These are phyloP conservation scores for Wickerhamiella kazuoi DNA, from an alignment of 805 yeast species.

Conservation along the genomic window DNA sequence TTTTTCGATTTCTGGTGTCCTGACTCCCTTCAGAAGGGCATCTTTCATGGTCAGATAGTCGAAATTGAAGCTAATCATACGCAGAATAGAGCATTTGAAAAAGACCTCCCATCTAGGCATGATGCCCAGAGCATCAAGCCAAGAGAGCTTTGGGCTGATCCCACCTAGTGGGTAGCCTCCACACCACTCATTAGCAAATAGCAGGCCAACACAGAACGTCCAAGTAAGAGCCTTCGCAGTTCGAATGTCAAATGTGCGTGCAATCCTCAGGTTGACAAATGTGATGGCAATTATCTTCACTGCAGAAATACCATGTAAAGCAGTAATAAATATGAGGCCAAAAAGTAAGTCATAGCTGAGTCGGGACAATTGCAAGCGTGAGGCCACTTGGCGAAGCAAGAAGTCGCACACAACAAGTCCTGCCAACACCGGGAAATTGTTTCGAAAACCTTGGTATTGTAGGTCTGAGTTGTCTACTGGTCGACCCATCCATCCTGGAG, in stretches of 20 bases:
- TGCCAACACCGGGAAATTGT: constrained; percentile 49
- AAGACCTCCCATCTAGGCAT: constrained; percentile 91
- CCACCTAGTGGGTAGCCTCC: constrained; percentile 36
- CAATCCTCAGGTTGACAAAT: constrained; percentile 33
- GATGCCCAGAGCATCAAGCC: constrained; percentile 45
- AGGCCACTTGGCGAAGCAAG: constrained; percentile 26
- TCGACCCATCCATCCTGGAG: constrained; percentile 81
- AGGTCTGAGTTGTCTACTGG: constrained; percentile 68
- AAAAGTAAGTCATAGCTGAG: constrained; percentile 53
- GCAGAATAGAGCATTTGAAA: constrained; percentile 71
- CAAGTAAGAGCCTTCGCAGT: constrained; percentile 30
- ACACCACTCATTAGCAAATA: constrained; percentile 59
- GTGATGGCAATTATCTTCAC: constrained; percentile 46
- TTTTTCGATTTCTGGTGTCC: constrained; percentile 4
- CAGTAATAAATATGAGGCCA: constrained; percentile 50
- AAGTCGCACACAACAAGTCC: constrained; percentile 40
- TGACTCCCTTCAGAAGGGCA: neutral
- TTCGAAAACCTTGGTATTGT: constrained; percentile 77
- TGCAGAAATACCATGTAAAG: constrained; percentile 65
- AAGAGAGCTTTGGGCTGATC: constrained; percentile 25
- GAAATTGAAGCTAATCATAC: constrained; percentile 67
- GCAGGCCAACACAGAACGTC: constrained; percentile 60
- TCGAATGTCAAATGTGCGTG: constrained; percentile 17
- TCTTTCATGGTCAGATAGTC: constrained; percentile 33
- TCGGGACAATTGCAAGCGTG: constrained; percentile 21